Evolutionary conservation across 73 alveolate species (phyloP).

Genomic region (Paramecium bursaria): DNA sequence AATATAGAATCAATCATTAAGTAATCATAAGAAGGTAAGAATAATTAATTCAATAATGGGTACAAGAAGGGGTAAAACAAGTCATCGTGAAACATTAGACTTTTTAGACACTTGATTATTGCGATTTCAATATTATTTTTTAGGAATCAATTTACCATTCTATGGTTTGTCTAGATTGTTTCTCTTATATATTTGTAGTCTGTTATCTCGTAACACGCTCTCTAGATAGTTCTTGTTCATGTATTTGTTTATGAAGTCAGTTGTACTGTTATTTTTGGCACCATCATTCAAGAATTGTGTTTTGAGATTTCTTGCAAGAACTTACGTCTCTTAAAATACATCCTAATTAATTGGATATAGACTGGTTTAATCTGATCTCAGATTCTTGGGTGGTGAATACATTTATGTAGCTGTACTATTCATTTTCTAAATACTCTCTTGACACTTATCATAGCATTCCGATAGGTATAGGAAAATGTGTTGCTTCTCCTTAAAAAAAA

Average conservation of each 20-base stretch:
- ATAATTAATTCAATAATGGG: too few species aligned
- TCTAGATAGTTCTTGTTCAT: conserved; percentile 26
- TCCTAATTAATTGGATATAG: conserved; percentile 14
- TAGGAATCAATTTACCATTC: conserved; percentile 14
- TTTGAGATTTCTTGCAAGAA: conserved; percentile 1
- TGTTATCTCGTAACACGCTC: conserved; percentile 1
- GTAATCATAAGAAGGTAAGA: too few species aligned
- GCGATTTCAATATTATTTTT: conserved; percentile 9
- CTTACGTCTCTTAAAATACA: neutral
- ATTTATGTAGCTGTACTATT: conserved; percentile 5
- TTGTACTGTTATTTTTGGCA: neutral
- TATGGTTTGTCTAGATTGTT: neutral
- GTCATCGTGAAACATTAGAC: neutral
- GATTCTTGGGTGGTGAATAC: conserved; percentile 26
- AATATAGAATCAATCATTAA: neutral
- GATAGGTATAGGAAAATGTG: conserved; percentile 18
- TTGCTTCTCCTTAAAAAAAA: conserved; percentile 11
- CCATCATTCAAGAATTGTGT: neutral
- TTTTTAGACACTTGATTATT: conserved; percentile 21
- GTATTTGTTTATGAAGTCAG: conserved; percentile 24
- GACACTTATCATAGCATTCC: neutral
- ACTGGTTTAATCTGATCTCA: conserved; percentile 21
- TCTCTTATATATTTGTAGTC: conserved; percentile 4
- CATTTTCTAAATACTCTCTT: neutral
- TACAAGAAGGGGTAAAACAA: too few species aligned